Evolutionary conservation across 805 yeast species (phyloP).

Genomic region (Ogataea ganodermae): DNA sequence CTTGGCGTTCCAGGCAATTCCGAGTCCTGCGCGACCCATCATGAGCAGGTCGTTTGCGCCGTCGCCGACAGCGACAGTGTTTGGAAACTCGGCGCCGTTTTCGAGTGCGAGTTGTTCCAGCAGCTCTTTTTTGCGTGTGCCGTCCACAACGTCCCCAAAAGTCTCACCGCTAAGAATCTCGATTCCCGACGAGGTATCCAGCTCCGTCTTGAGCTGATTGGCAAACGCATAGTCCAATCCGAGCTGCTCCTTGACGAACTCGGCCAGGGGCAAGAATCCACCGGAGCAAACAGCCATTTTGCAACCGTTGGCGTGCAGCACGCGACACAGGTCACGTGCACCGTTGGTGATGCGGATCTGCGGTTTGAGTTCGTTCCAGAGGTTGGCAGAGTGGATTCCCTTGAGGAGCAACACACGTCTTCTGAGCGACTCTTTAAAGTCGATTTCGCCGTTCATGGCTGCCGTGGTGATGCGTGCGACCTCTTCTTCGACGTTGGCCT

Average conservation of each 20-base stretch:
- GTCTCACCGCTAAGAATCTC: conserved; percentile 71
- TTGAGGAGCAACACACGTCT: conserved; percentile 77
- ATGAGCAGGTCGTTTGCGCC: conserved; percentile 95
- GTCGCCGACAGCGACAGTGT: conserved; percentile 87
- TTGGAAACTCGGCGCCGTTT: conserved; percentile 50
- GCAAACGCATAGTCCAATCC: conserved; percentile 89
- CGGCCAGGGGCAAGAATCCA: conserved; percentile 90
- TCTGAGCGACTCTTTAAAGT: conserved; percentile 77
- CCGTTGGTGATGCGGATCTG: conserved; percentile 83
- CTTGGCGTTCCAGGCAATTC: conserved; percentile 97
- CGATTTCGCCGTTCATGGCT: conserved; percentile 97
- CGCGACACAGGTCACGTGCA: conserved; percentile 67
- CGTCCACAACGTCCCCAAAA: conserved; percentile 82
- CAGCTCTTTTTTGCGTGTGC: conserved; percentile 75
- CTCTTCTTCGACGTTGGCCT: conserved; percentile 84
- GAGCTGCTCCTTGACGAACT: conserved; percentile 63
- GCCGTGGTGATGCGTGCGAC: conserved; percentile 88
- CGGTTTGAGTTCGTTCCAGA: conserved; percentile 78
- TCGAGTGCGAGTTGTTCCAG: conserved; percentile 59
- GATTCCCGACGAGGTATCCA: conserved; percentile 41
- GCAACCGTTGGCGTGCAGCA: conserved; percentile 60
- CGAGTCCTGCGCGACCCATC: conserved; percentile 91
- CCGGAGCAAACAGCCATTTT: conserved; percentile 89
- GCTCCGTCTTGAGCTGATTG: conserved; percentile 57
- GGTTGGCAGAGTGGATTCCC: conserved; percentile 70